Evolutionary conservation across 768 basidiomycete species (phyloP).

Genomic region (Trametes punicea): DNA sequence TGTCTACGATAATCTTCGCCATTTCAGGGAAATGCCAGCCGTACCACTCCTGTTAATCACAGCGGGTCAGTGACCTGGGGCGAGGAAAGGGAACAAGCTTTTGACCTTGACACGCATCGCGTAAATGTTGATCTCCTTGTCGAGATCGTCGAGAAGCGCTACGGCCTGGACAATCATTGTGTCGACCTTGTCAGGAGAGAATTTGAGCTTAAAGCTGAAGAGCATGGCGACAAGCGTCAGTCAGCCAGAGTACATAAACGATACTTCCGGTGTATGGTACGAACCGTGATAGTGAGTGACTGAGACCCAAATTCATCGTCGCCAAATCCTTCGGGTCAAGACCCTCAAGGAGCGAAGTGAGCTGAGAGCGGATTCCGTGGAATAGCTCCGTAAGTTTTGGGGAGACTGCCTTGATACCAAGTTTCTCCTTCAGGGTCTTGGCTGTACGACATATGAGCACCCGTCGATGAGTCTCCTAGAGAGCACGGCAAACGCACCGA

Average conservation of each 20-base stretch:
- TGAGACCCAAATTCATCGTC: slow-evolving; percentile 96
- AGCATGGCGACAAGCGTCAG: not conserved
- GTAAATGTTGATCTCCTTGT: slow-evolving; percentile 99
- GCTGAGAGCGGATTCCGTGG: slow-evolving; percentile 91
- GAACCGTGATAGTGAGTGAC: slow-evolving; percentile 92
- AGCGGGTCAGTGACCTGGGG: not conserved
- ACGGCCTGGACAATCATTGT: slow-evolving; percentile 99
- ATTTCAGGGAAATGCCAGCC: slow-evolving; percentile 99
- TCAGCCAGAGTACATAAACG: not conserved
- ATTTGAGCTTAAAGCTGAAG: slow-evolving; percentile 95
- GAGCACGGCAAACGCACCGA: slow-evolving; percentile 55
- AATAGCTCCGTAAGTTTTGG: slow-evolving; percentile 66
- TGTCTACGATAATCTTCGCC: slow-evolving; percentile 97
- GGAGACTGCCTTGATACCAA: slow-evolving; percentile 80
- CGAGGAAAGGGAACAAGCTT: slow-evolving; percentile 2
- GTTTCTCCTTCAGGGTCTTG: slow-evolving; percentile 87
- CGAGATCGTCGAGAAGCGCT: slow-evolving; percentile 93
- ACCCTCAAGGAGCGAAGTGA: slow-evolving; percentile 83
- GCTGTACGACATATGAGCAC: slow-evolving; percentile 42
- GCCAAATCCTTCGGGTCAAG: slow-evolving; percentile 91
- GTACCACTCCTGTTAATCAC: slow-evolving; percentile 90
- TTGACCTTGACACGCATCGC: slow-evolving; percentile 95
- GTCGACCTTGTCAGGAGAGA: slow-evolving; percentile 99
- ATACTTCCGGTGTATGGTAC: slow-evolving; percentile 17
- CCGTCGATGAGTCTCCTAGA: too few species aligned